A percentile compares a stretch with the other conserved stretches of the same genome.
phyloP scores from a whole-genome alignment of 345 rosid genomes.

The Pugionium dolabratum region DNA sequence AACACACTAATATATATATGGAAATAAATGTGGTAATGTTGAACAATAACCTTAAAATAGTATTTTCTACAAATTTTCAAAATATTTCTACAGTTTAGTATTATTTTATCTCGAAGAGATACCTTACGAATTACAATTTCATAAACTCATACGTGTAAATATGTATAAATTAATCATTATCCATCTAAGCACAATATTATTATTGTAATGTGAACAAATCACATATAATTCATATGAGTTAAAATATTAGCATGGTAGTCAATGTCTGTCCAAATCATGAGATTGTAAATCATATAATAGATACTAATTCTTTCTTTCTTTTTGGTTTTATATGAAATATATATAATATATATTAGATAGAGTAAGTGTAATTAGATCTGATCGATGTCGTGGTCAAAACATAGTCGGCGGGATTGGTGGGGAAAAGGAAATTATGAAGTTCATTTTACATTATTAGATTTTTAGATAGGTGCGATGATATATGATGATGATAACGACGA shows the following conservation, averaged over 20 bases:
- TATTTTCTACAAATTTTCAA: no score
- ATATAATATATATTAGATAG: constrained; percentile 12
- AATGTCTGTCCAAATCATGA: constrained; percentile 36
- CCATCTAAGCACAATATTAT: constrained; percentile 4
- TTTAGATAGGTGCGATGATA: constrained; percentile 24
- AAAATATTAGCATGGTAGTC: constrained; percentile 20
- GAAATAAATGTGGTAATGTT: no score
- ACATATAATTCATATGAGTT: constrained; percentile 23
- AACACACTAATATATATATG: no score
- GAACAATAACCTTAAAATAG: no score
- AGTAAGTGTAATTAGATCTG: constrained; percentile 35
- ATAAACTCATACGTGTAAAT: constrained; percentile 2
- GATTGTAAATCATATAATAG: constrained; percentile 21
- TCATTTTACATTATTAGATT: constrained; percentile 28
- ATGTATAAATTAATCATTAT: background rate
- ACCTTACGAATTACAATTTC: no score
- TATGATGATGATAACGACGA: constrained; percentile 7
- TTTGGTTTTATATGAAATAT: constrained; percentile 13
- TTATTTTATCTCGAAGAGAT: no score
- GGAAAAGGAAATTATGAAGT: constrained; percentile 15
- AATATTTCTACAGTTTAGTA: no score
- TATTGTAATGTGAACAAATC: constrained; percentile 18
- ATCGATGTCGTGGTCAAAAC: constrained; percentile 35
- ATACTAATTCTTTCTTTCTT: background rate
- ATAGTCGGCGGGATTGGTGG: constrained; percentile 37